Evolutionary conservation across 176 grass and related monocot species (phyloP), one percentile per base, ranked within the genome.

Genomic region (Bothriochloa decipiens): DNA sequence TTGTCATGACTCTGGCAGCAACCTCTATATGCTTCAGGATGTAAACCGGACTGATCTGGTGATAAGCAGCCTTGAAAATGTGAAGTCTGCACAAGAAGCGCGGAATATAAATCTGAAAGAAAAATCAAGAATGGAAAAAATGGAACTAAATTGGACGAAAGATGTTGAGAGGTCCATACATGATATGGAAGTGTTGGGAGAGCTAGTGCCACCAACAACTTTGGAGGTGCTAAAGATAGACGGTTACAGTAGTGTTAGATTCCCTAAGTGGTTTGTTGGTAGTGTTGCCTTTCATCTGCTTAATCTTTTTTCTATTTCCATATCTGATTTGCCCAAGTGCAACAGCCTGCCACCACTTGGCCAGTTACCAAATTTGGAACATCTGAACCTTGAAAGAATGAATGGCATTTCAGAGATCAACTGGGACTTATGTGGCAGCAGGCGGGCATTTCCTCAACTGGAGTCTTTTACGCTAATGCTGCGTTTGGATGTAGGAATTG

Each of bases 321-420:
- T 72, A 11, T 6, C 1, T 0, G 2, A 26, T 23, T 1, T 72
- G 0, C 1, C 39, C 6, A 22, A 45, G 2, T 72, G 69, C 40
- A 45, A 8, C 14, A 72, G 20, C 22, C 11, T 72, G 0, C 68
- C 68, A 43, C 39, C 68, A 43, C 68, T 71, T 25, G 39, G 22
- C 9, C 39, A 43, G 20, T 43, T 71, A 43, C 20, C 39, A 2
- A 43, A 7, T n/a, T 4, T 71, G 4, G 0, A 0, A 14, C 1
- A 0, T 2, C 39, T 43, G 10, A 4, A 0, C 0, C 22, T 71
- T 0, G 0, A 6, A n/a, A 8, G 5, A 25, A 25, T 71, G 39
- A 4, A 20, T 7, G 5, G 22, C 39, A 25, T 71, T 3, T 14
- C 22, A 23, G 23, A 70, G 7, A 71, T 71, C 15, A 5, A 43